Evolutionary conservation across 2,329 filamentous ascomycete genomes (phyloP), one percentile per base, ranked within the genome.

Genomic region (Pseudovirgaria hyperparasitica): DNA sequence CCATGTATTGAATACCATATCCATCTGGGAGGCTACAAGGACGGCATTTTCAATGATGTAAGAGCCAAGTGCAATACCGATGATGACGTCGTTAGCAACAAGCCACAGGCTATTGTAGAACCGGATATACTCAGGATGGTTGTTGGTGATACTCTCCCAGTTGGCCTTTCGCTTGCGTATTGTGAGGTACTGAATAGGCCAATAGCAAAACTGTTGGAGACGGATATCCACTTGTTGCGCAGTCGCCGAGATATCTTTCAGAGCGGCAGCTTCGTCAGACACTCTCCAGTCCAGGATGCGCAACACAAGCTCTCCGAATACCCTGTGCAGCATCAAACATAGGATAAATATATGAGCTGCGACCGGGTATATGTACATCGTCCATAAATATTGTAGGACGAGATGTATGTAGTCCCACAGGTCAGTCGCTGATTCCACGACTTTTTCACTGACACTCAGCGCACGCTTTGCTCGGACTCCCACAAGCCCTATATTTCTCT

Each of bases 81-180:
- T 96, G 38, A 98, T 98, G 24, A 98, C 80, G 57, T 98, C 90
- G 58, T 98, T 98, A 16, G 86, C 86, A 13, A 98, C 90, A 6
- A 98, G 78, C 90, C 90, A 98, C 4, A 98, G 63, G 45, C 85
- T 94, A 53, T 98, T 98, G 60, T 96, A 98, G 56, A 98, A 98
- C 10, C 90, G 79, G 39, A 98, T 98, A 52, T 98, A 98, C 52
- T 98, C 90, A 1, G 87, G 84, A 52, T 98, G 87, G 42, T 79
- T 93, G 25, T 79, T 90, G 1, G 86, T 94, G 29, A 96, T 80
- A 50, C 87, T 96, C 32, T 85, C 82, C 87, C 90, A 96, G 42
- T 92, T 84, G 36, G 77, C 75, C 48, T 92, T 92, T 20, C 86
- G 70, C 46, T 82, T 76, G n/a, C 86, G 77, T 24, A 98, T 57